phyloP scores from a whole-genome alignment of 805 yeast species.

The Zygosaccharomyces lentus region DNA sequence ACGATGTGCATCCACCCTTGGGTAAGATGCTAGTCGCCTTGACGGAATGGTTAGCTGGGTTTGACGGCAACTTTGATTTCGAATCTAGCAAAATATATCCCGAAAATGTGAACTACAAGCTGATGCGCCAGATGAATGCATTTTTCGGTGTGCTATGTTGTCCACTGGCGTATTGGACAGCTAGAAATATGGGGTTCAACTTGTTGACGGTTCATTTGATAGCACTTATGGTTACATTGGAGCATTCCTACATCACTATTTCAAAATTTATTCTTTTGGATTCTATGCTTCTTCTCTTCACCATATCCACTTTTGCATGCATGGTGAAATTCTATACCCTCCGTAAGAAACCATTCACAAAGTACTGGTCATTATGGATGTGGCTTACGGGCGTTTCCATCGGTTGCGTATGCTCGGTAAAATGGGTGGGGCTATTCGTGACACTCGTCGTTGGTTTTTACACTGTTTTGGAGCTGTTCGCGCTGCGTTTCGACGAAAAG shows the following conservation, averaged over 20 bases:
- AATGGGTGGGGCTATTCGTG: constrained; percentile 78
- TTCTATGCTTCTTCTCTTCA: constrained; percentile 85
- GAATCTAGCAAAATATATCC: constrained; percentile 80
- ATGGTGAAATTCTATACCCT: constrained; percentile 67
- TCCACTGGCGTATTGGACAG: constrained; percentile 82
- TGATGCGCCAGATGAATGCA: constrained; percentile 88
- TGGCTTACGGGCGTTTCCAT: constrained; percentile 58
- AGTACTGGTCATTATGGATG: constrained; percentile 71
- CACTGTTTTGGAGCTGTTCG: constrained; percentile 48
- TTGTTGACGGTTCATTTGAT: constrained; percentile 71
- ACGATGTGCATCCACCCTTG: constrained; percentile 96
- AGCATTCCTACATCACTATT: constrained; percentile 76
- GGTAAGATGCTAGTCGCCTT: constrained; percentile 91
- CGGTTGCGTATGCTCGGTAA: constrained; percentile 80
- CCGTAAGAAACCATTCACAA: constrained; percentile 50
- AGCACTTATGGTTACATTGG: constrained; percentile 74
- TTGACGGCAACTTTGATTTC: constrained; percentile 84
- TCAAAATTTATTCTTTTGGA: constrained; percentile 88
- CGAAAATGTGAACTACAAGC: constrained; percentile 67
- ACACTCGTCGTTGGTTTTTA: constrained; percentile 59
- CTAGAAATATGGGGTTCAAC: constrained; percentile 69
- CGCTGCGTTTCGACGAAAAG: constrained; percentile 37
- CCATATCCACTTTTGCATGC: constrained; percentile 73
- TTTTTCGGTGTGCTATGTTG: constrained; percentile 76
- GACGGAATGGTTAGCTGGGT: constrained; percentile 81